Evolutionary conservation across 2,329 filamentous ascomycete genomes (phyloP).

Genomic region (Teratosphaeriaceae sp.): DNA sequence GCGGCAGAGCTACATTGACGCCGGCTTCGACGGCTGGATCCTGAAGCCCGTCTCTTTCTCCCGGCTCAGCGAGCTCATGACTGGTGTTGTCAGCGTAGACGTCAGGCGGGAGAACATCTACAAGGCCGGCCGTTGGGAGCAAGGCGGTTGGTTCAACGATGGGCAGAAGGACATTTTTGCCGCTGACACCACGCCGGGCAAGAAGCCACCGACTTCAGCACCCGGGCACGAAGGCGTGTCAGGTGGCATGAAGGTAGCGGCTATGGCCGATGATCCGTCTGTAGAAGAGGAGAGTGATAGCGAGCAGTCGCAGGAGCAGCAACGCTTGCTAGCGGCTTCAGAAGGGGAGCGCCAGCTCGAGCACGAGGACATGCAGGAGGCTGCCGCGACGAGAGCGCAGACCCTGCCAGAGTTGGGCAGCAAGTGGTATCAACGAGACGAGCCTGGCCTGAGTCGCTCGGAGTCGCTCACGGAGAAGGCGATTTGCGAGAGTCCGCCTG

Average conservation of each 20-base stretch:
- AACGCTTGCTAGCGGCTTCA: conserved; percentile 22
- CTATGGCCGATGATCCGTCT: conserved; percentile 26
- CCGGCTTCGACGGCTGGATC: conserved; percentile 87
- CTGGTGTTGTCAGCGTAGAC: conserved; percentile 58
- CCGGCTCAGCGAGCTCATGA: conserved; percentile 61
- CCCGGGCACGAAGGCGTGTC: conserved; percentile 10
- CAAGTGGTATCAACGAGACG: neutral
- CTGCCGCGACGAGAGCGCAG: neutral
- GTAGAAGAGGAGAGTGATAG: conserved; percentile 27
- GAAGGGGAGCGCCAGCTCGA: conserved; percentile 15
- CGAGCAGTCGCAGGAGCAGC: conserved; percentile 27
- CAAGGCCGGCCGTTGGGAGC: conserved; percentile 67
- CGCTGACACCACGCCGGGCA: conserved; percentile 31
- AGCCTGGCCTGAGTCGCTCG: too few species aligned
- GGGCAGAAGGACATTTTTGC: conserved; percentile 31
- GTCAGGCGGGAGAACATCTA: conserved; percentile 60
- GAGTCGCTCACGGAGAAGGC: too few species aligned
- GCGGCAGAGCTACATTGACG: conserved; percentile 61
- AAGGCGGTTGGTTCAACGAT: conserved; percentile 74
- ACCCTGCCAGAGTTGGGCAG: conserved; percentile 8
- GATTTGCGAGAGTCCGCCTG: too few species aligned
- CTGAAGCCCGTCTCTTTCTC: conserved; percentile 81
- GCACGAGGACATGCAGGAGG: neutral
- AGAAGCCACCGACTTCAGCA: conserved; percentile 14
- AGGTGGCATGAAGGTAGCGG: conserved; percentile 26